A percentile compares a stretch with the other conserved stretches of the same genome.
phyloP scores from a whole-genome alignment of 1,284 basidiomycete species.

The Ganoderma leucocontextum region DNA sequence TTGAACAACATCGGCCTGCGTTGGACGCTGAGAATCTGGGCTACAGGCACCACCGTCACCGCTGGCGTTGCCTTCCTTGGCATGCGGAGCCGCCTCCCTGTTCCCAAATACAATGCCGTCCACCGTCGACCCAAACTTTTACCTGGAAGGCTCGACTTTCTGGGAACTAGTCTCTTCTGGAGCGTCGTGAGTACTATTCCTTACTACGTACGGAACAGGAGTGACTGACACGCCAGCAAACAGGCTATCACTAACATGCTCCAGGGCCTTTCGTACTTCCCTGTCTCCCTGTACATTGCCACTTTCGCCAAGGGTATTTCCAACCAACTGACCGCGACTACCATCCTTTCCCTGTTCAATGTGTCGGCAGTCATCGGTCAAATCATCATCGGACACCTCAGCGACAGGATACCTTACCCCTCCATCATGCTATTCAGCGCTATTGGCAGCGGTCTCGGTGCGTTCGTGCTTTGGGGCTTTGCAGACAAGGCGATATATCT shows the following conservation, averaged over 20 bases:
- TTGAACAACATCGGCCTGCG: slow-evolving; percentile 35
- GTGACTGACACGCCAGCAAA: background rate
- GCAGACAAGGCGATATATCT: slow-evolving; percentile 34
- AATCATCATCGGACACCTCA: slow-evolving; percentile 37
- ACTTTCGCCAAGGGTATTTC: slow-evolving; percentile 37
- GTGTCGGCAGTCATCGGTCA: slow-evolving; percentile 35
- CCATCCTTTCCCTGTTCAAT: slow-evolving; percentile 39
- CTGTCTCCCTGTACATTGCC: slow-evolving; percentile 40
- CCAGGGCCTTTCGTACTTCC: slow-evolving; percentile 41
- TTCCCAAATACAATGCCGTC: slow-evolving; percentile 30
- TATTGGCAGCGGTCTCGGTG: slow-evolving; percentile 34
- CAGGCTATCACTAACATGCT: slow-evolving; percentile 33
- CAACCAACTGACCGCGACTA: slow-evolving; percentile 36
- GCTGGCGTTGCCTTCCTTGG: slow-evolving; percentile 34
- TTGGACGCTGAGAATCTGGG: slow-evolving; percentile 40
- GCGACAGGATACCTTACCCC: slow-evolving; percentile 36
- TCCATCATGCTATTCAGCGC: slow-evolving; percentile 36
- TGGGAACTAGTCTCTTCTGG: slow-evolving; percentile 36
- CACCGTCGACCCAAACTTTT: slow-evolving; percentile 34
- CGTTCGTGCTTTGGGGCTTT: slow-evolving; percentile 41
- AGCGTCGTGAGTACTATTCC: slow-evolving; percentile 30
- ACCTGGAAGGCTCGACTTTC: slow-evolving; percentile 36
- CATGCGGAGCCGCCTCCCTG: slow-evolving; percentile 36
- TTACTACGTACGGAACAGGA: background rate
- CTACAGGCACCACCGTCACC: slow-evolving; percentile 28